Evolutionary conservation across 2,329 filamentous ascomycete species (phyloP).

Genomic region (Xylariaceae sp.): DNA sequence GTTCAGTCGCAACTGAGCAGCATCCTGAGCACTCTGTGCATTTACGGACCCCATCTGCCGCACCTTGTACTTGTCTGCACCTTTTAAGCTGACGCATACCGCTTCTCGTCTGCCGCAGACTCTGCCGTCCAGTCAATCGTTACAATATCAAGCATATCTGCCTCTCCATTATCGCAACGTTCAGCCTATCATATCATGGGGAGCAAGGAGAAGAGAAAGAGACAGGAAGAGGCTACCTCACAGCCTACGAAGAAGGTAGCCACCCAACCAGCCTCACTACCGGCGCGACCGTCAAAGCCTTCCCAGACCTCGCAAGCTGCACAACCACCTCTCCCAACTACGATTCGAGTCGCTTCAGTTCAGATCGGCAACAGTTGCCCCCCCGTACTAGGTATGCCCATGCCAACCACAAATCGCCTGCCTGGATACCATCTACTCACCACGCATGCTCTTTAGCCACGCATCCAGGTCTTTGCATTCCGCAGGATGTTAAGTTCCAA

Average conservation of each 20-base stretch:
- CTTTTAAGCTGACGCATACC: too few species aligned
- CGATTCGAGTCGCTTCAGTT: conserved; percentile 46
- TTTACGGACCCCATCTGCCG: neutral
- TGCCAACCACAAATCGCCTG: conserved; percentile 15
- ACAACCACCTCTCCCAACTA: conserved; percentile 32
- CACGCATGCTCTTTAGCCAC: conserved; percentile 33
- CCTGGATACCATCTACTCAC: conserved; percentile 6
- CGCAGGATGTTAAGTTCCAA: conserved; percentile 42
- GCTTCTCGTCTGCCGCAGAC: too few species aligned
- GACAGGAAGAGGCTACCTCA: conserved; percentile 39
- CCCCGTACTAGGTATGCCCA: conserved; percentile 50
- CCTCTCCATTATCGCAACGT: too few species aligned
- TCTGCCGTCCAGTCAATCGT: too few species aligned
- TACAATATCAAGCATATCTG: too few species aligned
- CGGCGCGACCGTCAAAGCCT: conserved; percentile 22
- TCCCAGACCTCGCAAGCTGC: conserved; percentile 34
- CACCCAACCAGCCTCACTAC: conserved; percentile 35
- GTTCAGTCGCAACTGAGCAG: neutral
- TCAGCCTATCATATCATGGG: conserved; percentile 32
- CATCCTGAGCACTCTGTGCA: neutral
- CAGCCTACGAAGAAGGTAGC: conserved; percentile 54
- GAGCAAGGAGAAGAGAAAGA: conserved; percentile 50
- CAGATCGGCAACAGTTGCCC: conserved; percentile 46
- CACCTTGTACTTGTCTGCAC: too few species aligned
- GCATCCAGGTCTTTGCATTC: conserved; percentile 39